A percentile compares a stretch with the other conserved stretches of the same genome.
phyloP scores from a whole-genome alignment of 768 basidiomycete species.

The Auriculariales sp. region DNA sequence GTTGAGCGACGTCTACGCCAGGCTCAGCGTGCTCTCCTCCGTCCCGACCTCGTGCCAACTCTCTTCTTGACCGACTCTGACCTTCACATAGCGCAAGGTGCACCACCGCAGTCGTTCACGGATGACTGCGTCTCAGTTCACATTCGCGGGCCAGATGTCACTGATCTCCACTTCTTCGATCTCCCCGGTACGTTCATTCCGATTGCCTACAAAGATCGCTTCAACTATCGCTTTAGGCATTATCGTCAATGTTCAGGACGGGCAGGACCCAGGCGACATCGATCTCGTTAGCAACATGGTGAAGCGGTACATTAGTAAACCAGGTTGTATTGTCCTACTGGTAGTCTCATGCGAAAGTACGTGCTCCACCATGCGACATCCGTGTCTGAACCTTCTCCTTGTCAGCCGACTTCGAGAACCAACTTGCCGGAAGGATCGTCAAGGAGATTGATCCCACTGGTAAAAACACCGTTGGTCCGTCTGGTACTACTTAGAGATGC shows the following conservation, averaged over 20 bases:
- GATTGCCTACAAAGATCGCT: too few relatives aligned
- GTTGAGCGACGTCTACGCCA: slow-evolving; percentile 9
- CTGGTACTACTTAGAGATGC: background rate
- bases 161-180: slow-evolving; percentile 52
- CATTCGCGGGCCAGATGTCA: slow-evolving; percentile 43
- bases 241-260: slow-evolving; percentile 38
- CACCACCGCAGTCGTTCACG: slow-evolving; percentile 27
- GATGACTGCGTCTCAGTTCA: slow-evolving; percentile 40
- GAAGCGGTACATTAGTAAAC: slow-evolving; percentile 40
- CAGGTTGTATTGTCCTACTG: slow-evolving; percentile 47
- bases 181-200: slow-evolving; percentile 33
- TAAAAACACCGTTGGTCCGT: slow-evolving; percentile 52
- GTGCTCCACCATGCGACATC: slow-evolving; percentile 7
- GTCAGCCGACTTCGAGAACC: slow-evolving; percentile 68
- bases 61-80: slow-evolving; percentile 6
- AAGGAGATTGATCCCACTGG: slow-evolving; percentile 47
- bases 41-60: slow-evolving; percentile 4
- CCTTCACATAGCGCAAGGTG: slow-evolving; percentile 9
- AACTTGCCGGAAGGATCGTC: slow-evolving; percentile 55
- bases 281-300: slow-evolving; percentile 46
- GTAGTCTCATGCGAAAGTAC: slow-evolving; percentile 52
- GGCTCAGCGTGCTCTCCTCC: slow-evolving; percentile 12
- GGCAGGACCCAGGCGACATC: slow-evolving; percentile 41
- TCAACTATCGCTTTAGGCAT: too few relatives aligned
- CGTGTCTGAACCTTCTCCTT: background rate